phyloP scores from a whole-genome alignment of 805 yeast genomes.

The Jamesozyma lodderae region DNA sequence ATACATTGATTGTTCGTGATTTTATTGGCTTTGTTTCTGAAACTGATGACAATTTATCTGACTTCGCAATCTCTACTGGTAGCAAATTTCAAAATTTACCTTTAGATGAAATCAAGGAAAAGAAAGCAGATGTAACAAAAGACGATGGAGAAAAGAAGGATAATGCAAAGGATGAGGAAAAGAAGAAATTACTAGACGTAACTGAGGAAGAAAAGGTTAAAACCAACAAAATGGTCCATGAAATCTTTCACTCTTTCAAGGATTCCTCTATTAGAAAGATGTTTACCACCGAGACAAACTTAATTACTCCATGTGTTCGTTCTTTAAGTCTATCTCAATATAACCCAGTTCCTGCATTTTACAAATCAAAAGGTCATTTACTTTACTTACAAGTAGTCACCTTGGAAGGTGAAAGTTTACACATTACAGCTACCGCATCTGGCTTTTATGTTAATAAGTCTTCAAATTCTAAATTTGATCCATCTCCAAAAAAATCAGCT shows the following conservation, averaged over 20 bases:
- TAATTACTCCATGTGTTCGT: constrained; percentile 35
- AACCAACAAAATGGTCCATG: constrained; percentile 17
- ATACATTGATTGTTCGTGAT: constrained; percentile 26
- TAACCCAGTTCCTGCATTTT: constrained; percentile 72
- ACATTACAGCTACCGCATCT: constrained; percentile 65
- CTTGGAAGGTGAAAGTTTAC: constrained; percentile 69
- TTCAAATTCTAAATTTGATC: constrained; percentile 61
- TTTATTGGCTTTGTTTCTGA: constrained; percentile 29
- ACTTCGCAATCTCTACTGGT: constrained; percentile 27
- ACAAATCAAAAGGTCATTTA: constrained; percentile 65
- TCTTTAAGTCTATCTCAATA: constrained; percentile 70
- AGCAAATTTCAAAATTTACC: constrained; percentile 23
- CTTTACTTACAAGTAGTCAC: constrained; percentile 68
- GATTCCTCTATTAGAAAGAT: constrained; percentile 11
- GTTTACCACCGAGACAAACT: constrained; percentile 14
- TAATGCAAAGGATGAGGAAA: constrained; percentile 11
- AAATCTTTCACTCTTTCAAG: constrained; percentile 17
- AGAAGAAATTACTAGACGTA: constrained; percentile 20
- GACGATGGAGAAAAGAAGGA: constrained; percentile 7
- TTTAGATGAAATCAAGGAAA: constrained; percentile 16
- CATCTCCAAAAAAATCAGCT: constrained; percentile 33
- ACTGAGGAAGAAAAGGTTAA: constrained; percentile 25
- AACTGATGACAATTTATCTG: constrained; percentile 25
- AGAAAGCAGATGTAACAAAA: constrained; percentile 7
- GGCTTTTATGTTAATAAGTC: constrained; percentile 77